Percentiles rank a stretch among this genome's conserved stretches.
Evolutionary conservation across 129 eudicot species (phyloP).

Genomic region (Erigeron canadensis): DNA sequence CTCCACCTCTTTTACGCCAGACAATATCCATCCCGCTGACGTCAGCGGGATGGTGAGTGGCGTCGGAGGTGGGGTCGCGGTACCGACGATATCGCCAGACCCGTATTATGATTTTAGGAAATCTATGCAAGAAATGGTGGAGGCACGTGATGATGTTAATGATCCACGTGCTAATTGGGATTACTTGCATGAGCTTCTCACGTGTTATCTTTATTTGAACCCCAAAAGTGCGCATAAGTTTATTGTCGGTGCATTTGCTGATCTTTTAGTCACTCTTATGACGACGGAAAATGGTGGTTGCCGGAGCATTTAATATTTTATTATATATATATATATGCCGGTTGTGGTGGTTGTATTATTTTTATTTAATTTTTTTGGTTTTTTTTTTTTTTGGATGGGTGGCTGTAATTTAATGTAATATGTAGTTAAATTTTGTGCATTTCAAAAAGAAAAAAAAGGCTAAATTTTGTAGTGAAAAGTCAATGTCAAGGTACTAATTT

Average conservation of each 20-base stretch:
- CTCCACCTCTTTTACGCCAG: constrained; percentile 40
- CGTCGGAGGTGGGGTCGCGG: constrained; percentile 38
- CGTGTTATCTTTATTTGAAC: constrained; percentile 71
- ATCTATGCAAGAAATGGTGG: constrained; percentile 99
- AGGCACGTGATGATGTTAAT: constrained; percentile 67
- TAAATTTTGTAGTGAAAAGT: too few species aligned
- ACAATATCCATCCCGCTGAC: background rate
- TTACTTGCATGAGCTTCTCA: constrained; percentile 79
- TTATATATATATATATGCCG: background rate
- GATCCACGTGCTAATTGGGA: constrained; percentile 72
- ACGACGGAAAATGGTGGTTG: constrained; percentile 22
- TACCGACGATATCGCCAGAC: constrained; percentile 82
- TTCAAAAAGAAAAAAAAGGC: too few species aligned
- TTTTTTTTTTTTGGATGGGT: background rate
- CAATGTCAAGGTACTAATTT: too few species aligned
- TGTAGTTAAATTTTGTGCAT: too few species aligned
- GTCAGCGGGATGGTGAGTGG: constrained; percentile 17
- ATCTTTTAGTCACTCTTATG: constrained; percentile 68
- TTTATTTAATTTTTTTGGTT: constrained; percentile 16
- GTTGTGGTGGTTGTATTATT: background rate
- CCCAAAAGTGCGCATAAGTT: constrained; percentile 88
- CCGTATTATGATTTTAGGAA: constrained; percentile 79
- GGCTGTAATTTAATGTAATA: too few species aligned
- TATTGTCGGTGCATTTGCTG: constrained; percentile 85
- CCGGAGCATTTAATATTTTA: constrained; percentile 30